These are phyloP conservation scores for Fusarium brachygibbosum DNA, from an alignment of 2,329 filamentous ascomycete species.

Conservation along the genomic window DNA sequence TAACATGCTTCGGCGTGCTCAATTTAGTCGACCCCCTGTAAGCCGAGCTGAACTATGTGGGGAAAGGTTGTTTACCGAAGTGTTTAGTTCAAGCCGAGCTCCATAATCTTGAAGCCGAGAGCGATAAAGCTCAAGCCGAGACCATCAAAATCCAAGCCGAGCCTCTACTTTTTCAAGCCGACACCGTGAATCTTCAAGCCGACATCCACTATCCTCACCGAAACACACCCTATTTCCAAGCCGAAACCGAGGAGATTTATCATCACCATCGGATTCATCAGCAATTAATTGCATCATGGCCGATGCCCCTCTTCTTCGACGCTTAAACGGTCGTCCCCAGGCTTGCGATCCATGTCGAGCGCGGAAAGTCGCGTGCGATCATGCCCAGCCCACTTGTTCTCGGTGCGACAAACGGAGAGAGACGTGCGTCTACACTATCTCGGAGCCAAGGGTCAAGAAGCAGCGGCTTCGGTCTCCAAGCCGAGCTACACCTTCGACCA, in stretches of 20 bases:
- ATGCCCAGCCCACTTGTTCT: conserved; percentile 56
- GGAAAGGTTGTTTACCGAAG: neutral
- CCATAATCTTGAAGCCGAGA: neutral
- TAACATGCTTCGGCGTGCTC: conserved; percentile 16
- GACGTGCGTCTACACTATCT: conserved; percentile 55
- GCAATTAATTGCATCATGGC: conserved; percentile 33
- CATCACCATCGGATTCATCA: conserved; percentile 21
- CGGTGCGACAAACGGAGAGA: conserved; percentile 56
- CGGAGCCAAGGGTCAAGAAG: conserved; percentile 37
- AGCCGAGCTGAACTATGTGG: conserved; percentile 39
- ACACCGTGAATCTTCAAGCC: neutral
- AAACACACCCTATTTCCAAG: conserved; percentile 19
- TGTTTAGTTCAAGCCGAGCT: conserved; percentile 5
- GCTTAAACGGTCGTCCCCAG: conserved; percentile 50
- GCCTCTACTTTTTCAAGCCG: neutral
- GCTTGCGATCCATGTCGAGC: conserved; percentile 56
- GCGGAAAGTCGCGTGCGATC: conserved; percentile 61
- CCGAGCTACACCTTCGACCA: neutral
- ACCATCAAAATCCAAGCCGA: conserved; percentile 18
- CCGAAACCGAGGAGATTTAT: conserved; percentile 30
- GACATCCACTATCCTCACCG: neutral
- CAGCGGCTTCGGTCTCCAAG: conserved; percentile 26
- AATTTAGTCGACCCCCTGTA: conserved; percentile 23
- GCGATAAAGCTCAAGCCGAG: neutral
- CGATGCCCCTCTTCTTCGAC: conserved; percentile 40